Percentiles rank a stretch among this genome's conserved stretches.
These are phyloP conservation scores for Pseudogymnoascus sp. DNA, from an alignment of 2,329 filamentous ascomycete genomes.

Conservation along the genomic window DNA sequence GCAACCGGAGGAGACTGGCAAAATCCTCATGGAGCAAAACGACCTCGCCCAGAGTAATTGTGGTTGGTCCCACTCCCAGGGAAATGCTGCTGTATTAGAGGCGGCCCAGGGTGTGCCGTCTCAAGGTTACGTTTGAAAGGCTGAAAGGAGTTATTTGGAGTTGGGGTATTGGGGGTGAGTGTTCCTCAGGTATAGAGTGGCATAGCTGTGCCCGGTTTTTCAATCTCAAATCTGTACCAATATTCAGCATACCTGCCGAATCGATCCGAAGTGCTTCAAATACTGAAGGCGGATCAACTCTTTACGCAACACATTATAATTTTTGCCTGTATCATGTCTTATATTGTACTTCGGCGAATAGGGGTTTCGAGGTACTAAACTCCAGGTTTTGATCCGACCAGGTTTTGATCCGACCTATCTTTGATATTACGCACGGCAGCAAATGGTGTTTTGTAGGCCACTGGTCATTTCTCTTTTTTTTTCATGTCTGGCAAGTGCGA, in stretches of 20 bases:
- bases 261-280: neutral
- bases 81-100: neutral
- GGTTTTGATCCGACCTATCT: neutral
- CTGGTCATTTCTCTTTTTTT: neutral
- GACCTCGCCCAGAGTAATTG: constrained; percentile 60
- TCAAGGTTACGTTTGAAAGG: constrained; percentile 19
- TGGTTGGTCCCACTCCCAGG: neutral
- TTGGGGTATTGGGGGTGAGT: constrained; percentile 16
- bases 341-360: neutral
- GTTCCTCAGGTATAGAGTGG: constrained; percentile 5
- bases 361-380: neutral
- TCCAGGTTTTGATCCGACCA: neutral
- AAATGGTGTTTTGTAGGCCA: neutral
- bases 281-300: neutral
- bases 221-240: constrained; percentile 5
- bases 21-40: constrained; percentile 77
- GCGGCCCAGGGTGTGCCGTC: neutral
- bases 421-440: neutral
- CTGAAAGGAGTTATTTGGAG: constrained; percentile 21
- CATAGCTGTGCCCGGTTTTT: neutral
- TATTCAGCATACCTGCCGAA: neutral
- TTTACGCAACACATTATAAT: neutral
- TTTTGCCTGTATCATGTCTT: neutral
- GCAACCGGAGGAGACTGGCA: constrained; percentile 53
- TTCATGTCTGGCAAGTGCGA: neutral